Percentiles rank a stretch among this genome's conserved stretches.
Conservation (phyloP, 169 alveolate species). For the Eimeria sp. region DNA sequence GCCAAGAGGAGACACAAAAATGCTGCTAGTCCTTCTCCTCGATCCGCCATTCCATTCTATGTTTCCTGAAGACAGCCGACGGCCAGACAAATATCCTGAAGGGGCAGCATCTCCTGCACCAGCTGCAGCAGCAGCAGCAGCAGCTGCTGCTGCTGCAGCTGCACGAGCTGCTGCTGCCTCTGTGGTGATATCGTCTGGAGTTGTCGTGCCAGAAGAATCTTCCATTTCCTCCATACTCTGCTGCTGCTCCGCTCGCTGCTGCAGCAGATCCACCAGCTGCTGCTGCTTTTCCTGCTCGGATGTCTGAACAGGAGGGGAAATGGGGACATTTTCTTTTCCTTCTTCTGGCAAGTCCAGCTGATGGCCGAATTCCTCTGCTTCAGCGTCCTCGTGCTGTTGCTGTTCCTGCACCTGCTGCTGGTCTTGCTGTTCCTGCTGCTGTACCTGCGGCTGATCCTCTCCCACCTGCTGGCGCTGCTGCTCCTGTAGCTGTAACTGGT, state of each 20-base stretch:
- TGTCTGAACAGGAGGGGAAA: background rate
- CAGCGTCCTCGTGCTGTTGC: background rate
- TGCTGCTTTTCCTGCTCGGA: background rate
- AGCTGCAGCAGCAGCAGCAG: background rate
- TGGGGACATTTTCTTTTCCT: background rate
- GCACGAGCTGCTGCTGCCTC: background rate
- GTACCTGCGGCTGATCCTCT: background rate
- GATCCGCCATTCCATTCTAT: background rate
- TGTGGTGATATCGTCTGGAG: background rate
- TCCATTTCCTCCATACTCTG: background rate
- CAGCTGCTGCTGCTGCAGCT: background rate
- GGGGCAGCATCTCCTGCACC: background rate
- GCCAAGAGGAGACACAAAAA: constrained; percentile 28
- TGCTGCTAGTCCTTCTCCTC: constrained; percentile 52
- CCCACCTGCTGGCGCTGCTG: background rate
- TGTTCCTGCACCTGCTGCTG: constrained; percentile 40
- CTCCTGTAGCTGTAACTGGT: background rate
- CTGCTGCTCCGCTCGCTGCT: constrained; percentile 45
- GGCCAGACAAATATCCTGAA: background rate
- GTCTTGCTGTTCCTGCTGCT: background rate
- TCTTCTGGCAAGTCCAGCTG: background rate
- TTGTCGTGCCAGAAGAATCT: background rate
- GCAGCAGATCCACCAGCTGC: background rate
- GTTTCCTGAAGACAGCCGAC: background rate
- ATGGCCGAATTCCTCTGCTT: background rate